A percentile compares a stretch with the other conserved stretches of the same genome.
These are phyloP conservation scores for Lipomyces japonicus DNA, from an alignment of 805 yeast species.

Conservation along the genomic window DNA sequence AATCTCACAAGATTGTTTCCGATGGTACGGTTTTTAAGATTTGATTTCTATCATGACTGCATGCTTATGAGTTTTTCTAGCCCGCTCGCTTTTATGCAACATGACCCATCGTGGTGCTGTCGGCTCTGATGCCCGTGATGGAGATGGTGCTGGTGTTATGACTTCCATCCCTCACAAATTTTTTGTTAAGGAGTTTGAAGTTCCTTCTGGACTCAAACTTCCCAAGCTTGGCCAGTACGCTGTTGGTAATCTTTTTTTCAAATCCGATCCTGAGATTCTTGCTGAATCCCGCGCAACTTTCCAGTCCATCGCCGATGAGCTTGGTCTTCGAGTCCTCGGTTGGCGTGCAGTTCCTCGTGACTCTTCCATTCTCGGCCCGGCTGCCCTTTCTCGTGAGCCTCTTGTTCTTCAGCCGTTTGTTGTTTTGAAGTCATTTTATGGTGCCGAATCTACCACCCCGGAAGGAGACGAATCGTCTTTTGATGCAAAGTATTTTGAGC, in stretches of 20 bases:
- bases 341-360: slow-evolving; percentile 97
- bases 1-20: slow-evolving; percentile 86
- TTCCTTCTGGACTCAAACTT: slow-evolving; percentile 59
- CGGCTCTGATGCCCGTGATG: slow-evolving; percentile 91
- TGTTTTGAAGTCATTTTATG: slow-evolving; percentile 55
- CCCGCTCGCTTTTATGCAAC: slow-evolving; percentile 73
- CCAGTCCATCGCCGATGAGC: slow-evolving; percentile 69
- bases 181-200: slow-evolving; percentile 76
- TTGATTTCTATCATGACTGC: background rate
- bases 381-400: slow-evolving; percentile 91
- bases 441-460: slow-evolving; percentile 40
- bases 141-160: slow-evolving; percentile 98
- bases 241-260: slow-evolving; percentile 90
- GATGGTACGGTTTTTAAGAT: slow-evolving; percentile 55
- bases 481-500: slow-evolving; percentile 64
- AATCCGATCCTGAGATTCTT: slow-evolving; percentile 69
- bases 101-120: slow-evolving; percentile 99
- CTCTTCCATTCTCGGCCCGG: slow-evolving; percentile 91
- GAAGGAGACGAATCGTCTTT: slow-evolving; percentile 55
- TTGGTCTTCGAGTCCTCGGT: slow-evolving; percentile 79
- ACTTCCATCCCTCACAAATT: slow-evolving; percentile 88
- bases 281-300: slow-evolving; percentile 70
- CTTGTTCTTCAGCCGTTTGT: slow-evolving; percentile 88
- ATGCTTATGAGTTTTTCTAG: slow-evolving; percentile 5
- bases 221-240: slow-evolving; percentile 88